Base-by-base conservation (phyloP, 192 early-diverging fungal species). In the Coemansia sp. region DNA sequence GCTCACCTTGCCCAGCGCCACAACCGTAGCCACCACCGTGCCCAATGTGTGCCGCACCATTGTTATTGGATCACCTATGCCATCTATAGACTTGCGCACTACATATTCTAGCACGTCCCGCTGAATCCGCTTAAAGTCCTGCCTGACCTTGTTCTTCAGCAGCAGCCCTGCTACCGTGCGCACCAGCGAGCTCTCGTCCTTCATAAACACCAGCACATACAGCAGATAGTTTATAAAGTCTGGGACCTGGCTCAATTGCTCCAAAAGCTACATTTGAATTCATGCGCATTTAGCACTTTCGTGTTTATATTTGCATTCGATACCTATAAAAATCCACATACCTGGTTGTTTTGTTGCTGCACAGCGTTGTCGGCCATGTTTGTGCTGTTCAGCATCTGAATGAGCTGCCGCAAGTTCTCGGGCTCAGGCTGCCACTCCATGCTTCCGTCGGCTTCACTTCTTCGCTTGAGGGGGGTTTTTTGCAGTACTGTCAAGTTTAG, bases 181-280 rank as follows among this genome's bases (percentile, higher is more conserved):
- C 38, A 86, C 83, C 13, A 86, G 67, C 26, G 79, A 69, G 52
- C 81, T 65, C 63, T 88, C 81, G 38, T 86, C 79, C 45, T 83
- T 79, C 70, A 92, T 77, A 53, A 80, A 65, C 2, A 92, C 86
- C 57, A 97, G 80, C 57, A 98, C 87, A 61, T 88, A 91, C 50
- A 87, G 84, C 31, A 97, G 82, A 81, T 95, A 96, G 68, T 86
- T 91, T 70, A 88, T 85, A 83, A 91, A 97, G 68, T 94, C 91
- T 6, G 91, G 87, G 13, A 92, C 84, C 56, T 81, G 61, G 65
- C 86, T 86, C 67, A 91, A 87, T 49, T 84, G 84, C 55, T 84
- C 81, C 39, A 92, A 80, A 66, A 83, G 82, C 89, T 92, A 70
- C 53, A 70, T 21, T 49, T 9, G 21, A 30, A 52, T 18, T 21